Percentiles rank a stretch among this genome's conserved stretches.
These are phyloP conservation scores for Pseudomassariella vexata DNA, from an alignment of 2,329 filamentous ascomycete genomes.

Conservation along the genomic window DNA sequence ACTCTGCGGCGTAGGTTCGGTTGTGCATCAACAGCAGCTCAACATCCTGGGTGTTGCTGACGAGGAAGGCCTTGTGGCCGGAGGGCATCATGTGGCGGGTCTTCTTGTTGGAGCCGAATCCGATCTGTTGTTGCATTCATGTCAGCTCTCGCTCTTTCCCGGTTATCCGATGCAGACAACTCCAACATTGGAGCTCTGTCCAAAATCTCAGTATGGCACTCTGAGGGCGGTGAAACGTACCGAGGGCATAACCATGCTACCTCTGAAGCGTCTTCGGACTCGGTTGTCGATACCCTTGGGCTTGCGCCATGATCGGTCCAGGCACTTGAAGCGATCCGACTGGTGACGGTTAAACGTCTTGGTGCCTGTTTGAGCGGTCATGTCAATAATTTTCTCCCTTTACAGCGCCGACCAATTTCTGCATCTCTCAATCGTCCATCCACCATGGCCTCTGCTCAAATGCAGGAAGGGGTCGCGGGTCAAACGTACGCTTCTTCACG, in stretches of 20 bases:
- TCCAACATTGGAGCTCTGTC: too few relatives aligned
- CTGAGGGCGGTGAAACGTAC: conserved; percentile 58
- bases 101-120: conserved; percentile 99
- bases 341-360: conserved; percentile 97
- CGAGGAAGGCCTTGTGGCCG: conserved; percentile 99
- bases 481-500: conserved; percentile 98
- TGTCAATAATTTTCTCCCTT: conserved; percentile 29
- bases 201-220: too few relatives aligned
- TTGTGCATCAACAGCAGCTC: conserved; percentile 99
- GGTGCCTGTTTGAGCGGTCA: conserved; percentile 57
- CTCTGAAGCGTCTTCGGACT: conserved; percentile 95
- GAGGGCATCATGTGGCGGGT: conserved; percentile 98
- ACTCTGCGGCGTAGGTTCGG: conserved; percentile 98
- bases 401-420: conserved; percentile 7
- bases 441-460: conserved; percentile 4
- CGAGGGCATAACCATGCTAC: conserved; percentile 94
- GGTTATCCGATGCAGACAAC: too few relatives aligned
- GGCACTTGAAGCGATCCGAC: conserved; percentile 92
- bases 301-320: conserved; percentile 92
- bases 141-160: neutral
- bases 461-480: conserved; percentile 11
- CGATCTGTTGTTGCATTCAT: conserved; percentile 60
- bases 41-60: conserved; percentile 93
- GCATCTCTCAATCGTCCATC: neutral
- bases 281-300: conserved; percentile 99